These are phyloP conservation scores for Diaporthe sp. DNA, from an alignment of 2,329 filamentous ascomycete species.

Conservation along the genomic window DNA sequence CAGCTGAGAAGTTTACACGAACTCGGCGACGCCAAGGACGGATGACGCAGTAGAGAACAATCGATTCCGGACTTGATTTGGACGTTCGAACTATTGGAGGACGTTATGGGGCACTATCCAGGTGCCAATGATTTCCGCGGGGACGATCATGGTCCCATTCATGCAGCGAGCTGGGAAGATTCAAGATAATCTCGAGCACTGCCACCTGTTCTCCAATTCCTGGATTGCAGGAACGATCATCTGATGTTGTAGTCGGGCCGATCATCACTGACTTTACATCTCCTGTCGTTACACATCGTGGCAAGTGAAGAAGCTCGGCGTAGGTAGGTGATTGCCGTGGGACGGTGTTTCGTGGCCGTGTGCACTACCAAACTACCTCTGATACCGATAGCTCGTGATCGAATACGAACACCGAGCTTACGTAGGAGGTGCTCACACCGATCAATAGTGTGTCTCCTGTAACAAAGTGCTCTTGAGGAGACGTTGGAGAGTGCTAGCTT, in stretches of 20 bases:
- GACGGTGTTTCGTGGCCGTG: neutral
- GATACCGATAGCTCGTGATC: neutral
- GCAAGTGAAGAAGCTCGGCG: neutral
- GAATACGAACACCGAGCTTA: neutral
- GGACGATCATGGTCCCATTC: neutral
- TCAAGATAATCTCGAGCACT: neutral
- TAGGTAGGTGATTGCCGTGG: too few relatives aligned
- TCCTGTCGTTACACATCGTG: neutral
- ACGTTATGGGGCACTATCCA: neutral
- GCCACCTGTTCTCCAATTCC: neutral
- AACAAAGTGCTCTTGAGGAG: neutral
- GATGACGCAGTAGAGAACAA: neutral
- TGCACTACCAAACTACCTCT: neutral
- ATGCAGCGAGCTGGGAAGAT: neutral
- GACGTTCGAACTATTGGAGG: neutral
- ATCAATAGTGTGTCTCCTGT: too few relatives aligned
- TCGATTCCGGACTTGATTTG: neutral
- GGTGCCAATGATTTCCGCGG: neutral
- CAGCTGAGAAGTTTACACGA: neutral
- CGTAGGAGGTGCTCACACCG: neutral
- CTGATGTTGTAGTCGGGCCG: neutral
- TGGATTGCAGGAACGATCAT: neutral
- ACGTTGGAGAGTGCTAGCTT: neutral
- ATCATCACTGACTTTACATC: neutral
- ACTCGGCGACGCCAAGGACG: neutral